Evolutionary conservation across 768 basidiomycete species (phyloP).

Genomic region (Tulasnella sp.): DNA sequence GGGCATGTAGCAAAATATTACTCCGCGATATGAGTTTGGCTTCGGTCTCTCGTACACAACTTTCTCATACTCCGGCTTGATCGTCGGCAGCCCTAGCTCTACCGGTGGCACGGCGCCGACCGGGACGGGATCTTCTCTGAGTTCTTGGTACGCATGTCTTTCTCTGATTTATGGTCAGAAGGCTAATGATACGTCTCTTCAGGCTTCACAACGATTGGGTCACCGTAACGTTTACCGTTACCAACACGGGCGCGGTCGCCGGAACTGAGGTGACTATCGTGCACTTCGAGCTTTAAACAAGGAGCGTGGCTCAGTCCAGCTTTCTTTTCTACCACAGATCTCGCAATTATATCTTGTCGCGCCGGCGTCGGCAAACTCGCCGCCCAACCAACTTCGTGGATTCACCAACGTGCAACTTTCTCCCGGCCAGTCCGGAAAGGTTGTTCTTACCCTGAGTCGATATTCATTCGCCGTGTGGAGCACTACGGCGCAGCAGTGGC

Average conservation of each 20-base stretch:
- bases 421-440: conserved; percentile 35
- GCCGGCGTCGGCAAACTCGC: conserved; percentile 37
- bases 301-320: not conserved
- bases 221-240: conserved; percentile 41
- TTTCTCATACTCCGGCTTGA: conserved; percentile 39
- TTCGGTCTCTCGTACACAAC: conserved; percentile 48
- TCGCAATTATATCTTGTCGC: conserved; percentile 46
- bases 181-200: not conserved
- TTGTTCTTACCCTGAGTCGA: conserved; percentile 38
- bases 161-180: not conserved
- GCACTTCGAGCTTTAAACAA: not conserved
- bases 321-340: conserved; percentile 28
- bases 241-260: conserved; percentile 42
- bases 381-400: conserved; percentile 44
- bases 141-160: conserved; percentile 33
- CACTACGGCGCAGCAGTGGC: conserved; percentile 25
- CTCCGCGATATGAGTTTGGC: conserved; percentile 39
- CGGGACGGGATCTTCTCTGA: conserved; percentile 41
- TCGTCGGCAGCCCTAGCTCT: conserved; percentile 23
- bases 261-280: conserved; percentile 33
- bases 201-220: conserved; percentile 44
- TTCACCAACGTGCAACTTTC: conserved; percentile 37
- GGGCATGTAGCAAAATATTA: conserved; percentile 26
- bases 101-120: conserved; percentile 26
- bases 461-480: conserved; percentile 43